Percentiles rank a stretch among this genome's conserved stretches.
phyloP scores from a whole-genome alignment of 1,284 basidiomycete species.

The Cystobasidiaceae sp. region DNA sequence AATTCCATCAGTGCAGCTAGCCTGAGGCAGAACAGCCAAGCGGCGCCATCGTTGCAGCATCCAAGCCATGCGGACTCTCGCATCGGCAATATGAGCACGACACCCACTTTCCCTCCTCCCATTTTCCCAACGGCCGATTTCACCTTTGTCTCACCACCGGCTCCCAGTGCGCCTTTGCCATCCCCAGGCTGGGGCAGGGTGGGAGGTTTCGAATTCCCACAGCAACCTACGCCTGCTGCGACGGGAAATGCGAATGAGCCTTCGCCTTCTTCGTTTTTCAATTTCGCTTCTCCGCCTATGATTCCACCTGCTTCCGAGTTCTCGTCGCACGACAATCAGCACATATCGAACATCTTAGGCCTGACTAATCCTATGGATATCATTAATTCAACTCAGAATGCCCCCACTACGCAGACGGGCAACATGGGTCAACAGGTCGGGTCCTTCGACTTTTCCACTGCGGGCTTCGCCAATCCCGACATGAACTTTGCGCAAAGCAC shows the following conservation, averaged over 20 bases:
- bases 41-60: constrained; percentile 14
- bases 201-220: constrained; percentile 17
- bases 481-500: neutral
- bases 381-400: neutral
- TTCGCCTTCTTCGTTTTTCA: constrained; percentile 19
- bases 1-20: constrained; percentile 26
- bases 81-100: constrained; percentile 2
- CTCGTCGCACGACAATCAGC: constrained; percentile 5
- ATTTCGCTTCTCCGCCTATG: constrained; percentile 14
- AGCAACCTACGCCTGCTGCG: neutral
- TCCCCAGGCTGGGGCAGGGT: constrained; percentile 13
- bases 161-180: constrained; percentile 1
- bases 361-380: constrained; percentile 3
- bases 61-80: neutral
- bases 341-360: constrained; percentile 22
- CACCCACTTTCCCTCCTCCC: neutral
- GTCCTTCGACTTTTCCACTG: neutral
- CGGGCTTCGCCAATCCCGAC: neutral
- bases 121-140: constrained; percentile 17
- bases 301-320: constrained; percentile 14
- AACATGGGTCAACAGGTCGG: neutral
- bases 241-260: too few species aligned
- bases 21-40: neutral
- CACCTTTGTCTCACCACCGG: constrained; percentile 26
- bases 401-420: too few species aligned